phyloP scores from a whole-genome alignment of 2,329 filamentous ascomycete species.

The Didymella pomorum region DNA sequence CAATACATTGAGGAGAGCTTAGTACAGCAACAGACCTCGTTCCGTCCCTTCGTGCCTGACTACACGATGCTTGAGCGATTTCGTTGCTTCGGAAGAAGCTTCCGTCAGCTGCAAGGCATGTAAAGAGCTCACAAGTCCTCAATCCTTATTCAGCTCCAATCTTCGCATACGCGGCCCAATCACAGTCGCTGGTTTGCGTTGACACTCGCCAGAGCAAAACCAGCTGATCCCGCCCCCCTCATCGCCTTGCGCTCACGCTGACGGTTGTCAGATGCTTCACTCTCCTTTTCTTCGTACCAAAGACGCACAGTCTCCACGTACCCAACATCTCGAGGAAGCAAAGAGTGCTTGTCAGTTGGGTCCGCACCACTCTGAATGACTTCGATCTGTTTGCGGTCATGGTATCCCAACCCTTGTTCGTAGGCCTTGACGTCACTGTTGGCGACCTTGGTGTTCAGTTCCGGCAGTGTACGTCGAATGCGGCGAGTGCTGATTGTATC shows the following conservation, averaged over 20 bases:
- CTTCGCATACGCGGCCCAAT: not conserved
- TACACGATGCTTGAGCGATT: not conserved
- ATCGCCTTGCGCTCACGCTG: not conserved
- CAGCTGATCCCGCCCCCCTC: not conserved
- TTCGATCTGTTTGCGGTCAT: not conserved
- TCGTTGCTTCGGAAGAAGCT: not conserved
- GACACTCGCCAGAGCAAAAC: not conserved
- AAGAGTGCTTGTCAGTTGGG: not conserved
- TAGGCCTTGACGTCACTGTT: not conserved
- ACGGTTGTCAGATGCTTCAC: not conserved
- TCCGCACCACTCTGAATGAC: too few species aligned
- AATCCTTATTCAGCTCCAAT: not conserved
- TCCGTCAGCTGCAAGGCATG: not conserved
- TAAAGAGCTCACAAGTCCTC: not conserved
- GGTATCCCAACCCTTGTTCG: not conserved
- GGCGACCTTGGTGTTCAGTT: not conserved
- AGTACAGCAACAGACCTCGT: not conserved
- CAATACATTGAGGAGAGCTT: not conserved
- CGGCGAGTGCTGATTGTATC: not conserved
- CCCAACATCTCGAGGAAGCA: not conserved
- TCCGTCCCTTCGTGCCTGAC: not conserved
- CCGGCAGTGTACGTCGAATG: not conserved
- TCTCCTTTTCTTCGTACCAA: conserved; percentile 1
- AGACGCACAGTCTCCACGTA: conserved; percentile 1
- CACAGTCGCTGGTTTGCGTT: not conserved